A percentile compares a stretch with the other conserved stretches of the same genome.
Conservation (phyloP, 1,139 yeast species). For the Kodamaea anthophila region DNA sequence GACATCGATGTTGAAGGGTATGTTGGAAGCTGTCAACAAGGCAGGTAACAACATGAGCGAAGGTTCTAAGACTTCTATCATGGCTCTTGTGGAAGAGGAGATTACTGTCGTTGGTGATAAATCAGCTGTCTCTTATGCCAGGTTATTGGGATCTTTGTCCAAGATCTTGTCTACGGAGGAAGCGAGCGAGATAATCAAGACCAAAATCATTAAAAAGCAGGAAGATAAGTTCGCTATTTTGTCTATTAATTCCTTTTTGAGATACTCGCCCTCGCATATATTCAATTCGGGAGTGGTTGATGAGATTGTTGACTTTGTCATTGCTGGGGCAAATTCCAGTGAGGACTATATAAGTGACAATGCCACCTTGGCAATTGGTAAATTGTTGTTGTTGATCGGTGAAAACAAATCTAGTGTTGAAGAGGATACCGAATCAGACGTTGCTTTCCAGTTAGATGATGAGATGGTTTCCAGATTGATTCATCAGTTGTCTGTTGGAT, state of each 20-base stretch:
- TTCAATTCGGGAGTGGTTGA: conserved; percentile 44
- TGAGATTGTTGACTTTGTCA: conserved; percentile 44
- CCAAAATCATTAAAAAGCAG: conserved; percentile 48
- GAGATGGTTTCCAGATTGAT: conserved; percentile 32
- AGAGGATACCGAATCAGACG: conserved; percentile 7
- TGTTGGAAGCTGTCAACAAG: conserved; percentile 73
- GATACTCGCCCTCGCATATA: conserved; percentile 63
- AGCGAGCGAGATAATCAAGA: conserved; percentile 52
- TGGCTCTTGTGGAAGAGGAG: conserved; percentile 74
- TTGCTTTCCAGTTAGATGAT: conserved; percentile 32
- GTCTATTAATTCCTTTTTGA: conserved; percentile 73
- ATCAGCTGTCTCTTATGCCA: conserved; percentile 69
- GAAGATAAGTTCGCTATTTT: conserved; percentile 54
- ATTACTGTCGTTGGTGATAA: conserved; percentile 48
- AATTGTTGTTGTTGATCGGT: conserved; percentile 52
- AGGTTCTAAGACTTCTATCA: conserved; percentile 59
- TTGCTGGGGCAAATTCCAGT: conserved; percentile 39
- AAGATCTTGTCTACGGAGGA: conserved; percentile 62
- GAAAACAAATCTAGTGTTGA: conserved; percentile 29
- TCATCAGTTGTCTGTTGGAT: conserved; percentile 43
- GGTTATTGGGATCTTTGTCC: conserved; percentile 70
- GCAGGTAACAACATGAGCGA: conserved; percentile 79
- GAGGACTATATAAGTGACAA: conserved; percentile 65
- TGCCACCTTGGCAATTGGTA: conserved; percentile 80
- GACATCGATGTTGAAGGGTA: conserved; percentile 79